A percentile compares a stretch with the other conserved stretches of the same genome.
These are phyloP conservation scores for Pascua sp. DNA, from an alignment of 1,284 basidiomycete genomes.

Conservation along the genomic window DNA sequence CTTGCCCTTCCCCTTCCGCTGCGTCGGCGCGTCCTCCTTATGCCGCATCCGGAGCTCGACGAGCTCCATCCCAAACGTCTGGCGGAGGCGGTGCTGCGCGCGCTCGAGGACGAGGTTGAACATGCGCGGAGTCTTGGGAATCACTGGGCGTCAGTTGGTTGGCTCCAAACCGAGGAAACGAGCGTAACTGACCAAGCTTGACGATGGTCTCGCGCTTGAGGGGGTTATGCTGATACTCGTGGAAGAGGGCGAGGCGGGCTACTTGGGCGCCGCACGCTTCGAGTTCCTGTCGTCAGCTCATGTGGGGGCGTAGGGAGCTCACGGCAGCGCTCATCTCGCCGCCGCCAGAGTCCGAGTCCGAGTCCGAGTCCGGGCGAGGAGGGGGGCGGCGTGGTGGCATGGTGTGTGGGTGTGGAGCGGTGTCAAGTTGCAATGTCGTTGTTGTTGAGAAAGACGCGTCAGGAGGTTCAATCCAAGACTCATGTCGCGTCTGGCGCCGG, in stretches of 20 bases:
- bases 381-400: conserved; percentile 1
- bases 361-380: not conserved
- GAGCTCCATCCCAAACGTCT: conserved; percentile 44
- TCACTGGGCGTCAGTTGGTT: conserved; percentile 19
- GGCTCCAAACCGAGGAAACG: not conserved
- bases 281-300: conserved; percentile 28
- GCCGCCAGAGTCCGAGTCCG: not conserved
- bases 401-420: too few relatives aligned
- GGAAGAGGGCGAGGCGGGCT: conserved; percentile 41
- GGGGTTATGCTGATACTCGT: conserved; percentile 36
- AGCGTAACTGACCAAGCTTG: conserved; percentile 29
- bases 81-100: conserved; percentile 31
- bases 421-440: not conserved
- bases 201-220: conserved; percentile 33
- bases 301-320: not conserved
- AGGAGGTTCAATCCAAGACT: not conserved
- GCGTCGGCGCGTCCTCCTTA: conserved; percentile 24
- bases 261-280: conserved; percentile 30
- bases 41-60: conserved; percentile 34
- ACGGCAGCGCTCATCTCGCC: not conserved
- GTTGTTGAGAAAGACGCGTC: conserved; percentile 4
- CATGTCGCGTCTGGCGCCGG: too few relatives aligned
- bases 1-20: conserved; percentile 26
- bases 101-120: conserved; percentile 29
- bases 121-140: conserved; percentile 23